These are phyloP conservation scores for Dioszegia crocea DNA, from an alignment of 768 basidiomycete species.

Conservation along the genomic window DNA sequence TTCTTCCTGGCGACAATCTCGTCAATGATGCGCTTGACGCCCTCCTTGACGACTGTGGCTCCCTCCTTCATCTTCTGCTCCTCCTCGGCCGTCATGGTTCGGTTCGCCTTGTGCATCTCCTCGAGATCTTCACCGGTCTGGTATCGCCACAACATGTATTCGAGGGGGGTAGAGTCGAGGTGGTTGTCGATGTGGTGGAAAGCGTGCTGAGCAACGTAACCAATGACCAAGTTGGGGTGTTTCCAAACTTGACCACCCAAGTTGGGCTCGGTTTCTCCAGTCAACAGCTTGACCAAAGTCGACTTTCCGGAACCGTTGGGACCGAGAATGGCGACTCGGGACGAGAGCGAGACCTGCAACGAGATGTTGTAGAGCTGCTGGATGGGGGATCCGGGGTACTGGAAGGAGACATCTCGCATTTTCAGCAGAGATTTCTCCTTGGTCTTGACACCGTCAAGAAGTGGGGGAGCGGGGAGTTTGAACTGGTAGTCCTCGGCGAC, in stretches of 20 bases:
- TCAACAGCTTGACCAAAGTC: constrained; percentile 92
- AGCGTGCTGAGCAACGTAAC: constrained; percentile 97
- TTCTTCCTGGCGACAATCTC: constrained; percentile 90
- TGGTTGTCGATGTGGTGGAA: constrained; percentile 99
- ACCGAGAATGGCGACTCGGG: constrained; percentile 95
- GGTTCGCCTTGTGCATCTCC: constrained; percentile 87
- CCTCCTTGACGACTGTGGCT: constrained; percentile 75
- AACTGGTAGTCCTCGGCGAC: constrained; percentile 96
- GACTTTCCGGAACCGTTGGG: constrained; percentile 98
- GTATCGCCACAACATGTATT: constrained; percentile 99
- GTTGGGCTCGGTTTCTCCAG: constrained; percentile 94
- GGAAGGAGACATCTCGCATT: constrained; percentile 97
- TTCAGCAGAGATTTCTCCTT: constrained; percentile 96
- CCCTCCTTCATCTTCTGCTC: constrained; percentile 96
- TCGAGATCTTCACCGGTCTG: constrained; percentile 98
- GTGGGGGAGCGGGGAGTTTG: constrained; percentile 94
- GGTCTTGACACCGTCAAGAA: constrained; percentile 99
- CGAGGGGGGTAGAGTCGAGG: constrained; percentile 96
- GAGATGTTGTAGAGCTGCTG: constrained; percentile 93
- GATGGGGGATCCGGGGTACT: constrained; percentile 78
- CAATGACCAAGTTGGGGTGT: constrained; percentile 98
- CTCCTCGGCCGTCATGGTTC: constrained; percentile 82
- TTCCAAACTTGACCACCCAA: constrained; percentile 97
- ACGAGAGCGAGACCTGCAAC: constrained; percentile 94
- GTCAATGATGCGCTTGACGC: constrained; percentile 90